Conservation (phyloP, 176 grass and related monocot species). For the Aegilops speltoides region DNA sequence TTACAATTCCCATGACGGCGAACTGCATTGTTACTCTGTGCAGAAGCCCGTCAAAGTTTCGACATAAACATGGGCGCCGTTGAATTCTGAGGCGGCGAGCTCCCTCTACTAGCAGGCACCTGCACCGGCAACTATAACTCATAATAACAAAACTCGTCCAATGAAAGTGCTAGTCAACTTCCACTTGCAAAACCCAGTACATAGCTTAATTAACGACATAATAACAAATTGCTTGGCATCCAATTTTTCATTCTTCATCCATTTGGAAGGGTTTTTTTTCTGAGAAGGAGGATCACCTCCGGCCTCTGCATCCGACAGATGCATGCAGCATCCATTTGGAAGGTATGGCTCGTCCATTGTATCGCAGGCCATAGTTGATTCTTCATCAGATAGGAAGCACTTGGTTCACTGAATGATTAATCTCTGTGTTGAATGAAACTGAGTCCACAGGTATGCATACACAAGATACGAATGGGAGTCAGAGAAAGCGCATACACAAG, state of each 20-base stretch:
- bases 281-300: too few relatives aligned
- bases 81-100: background rate
- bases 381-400: background rate
- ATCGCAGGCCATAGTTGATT: background rate
- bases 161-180: background rate
- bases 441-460: background rate
- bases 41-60: conserved; percentile 29
- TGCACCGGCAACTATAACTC: too few relatives aligned
- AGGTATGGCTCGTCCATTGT: background rate
- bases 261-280: too few relatives aligned
- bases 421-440: background rate
- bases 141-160: background rate
- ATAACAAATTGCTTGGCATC: too few relatives aligned
- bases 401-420: background rate
- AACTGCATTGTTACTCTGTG: background rate
- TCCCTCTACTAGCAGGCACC: background rate
- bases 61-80: background rate
- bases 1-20: background rate
- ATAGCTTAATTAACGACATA: too few relatives aligned
- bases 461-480: background rate
- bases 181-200: background rate
- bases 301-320: too few relatives aligned
- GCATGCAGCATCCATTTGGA: background rate
- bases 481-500: background rate
- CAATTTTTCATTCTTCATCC: too few relatives aligned